These are phyloP conservation scores for Populus ilicifolia DNA, from an alignment of 345 rosid species.

Conservation along the genomic window DNA sequence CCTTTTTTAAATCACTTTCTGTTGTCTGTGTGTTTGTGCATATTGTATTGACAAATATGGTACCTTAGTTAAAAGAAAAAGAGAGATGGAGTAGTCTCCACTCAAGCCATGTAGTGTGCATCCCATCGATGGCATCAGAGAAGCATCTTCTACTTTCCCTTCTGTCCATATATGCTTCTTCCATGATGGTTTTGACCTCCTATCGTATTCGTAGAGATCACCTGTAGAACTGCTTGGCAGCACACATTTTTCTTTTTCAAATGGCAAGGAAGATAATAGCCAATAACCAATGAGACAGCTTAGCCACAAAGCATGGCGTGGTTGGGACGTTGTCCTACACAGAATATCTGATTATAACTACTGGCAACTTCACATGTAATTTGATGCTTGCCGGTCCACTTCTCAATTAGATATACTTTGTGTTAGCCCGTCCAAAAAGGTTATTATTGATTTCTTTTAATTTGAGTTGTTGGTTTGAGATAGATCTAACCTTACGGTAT, in stretches of 20 bases:
- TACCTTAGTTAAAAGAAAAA: conserved; percentile 70
- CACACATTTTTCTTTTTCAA: neutral
- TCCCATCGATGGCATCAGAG: conserved; percentile 40
- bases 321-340: neutral
- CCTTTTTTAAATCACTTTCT: neutral
- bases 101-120: conserved; percentile 36
- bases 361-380: neutral
- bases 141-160: conserved; percentile 32
- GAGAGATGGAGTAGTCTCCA: conserved; percentile 49
- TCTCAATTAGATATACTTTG: neutral
- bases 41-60: neutral
- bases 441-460: too few species aligned
- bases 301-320: neutral
- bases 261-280: neutral
- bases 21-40: neutral
- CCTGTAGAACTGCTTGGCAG: conserved; percentile 53
- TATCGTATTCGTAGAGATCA: conserved; percentile 58
- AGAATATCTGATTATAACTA: neutral
- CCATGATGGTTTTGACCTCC: conserved; percentile 66
- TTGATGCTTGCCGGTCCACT: neutral
- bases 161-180: conserved; percentile 58
- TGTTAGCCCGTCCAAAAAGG: neutral
- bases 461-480: conserved; percentile 2
- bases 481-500: conserved; percentile 47
- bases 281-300: neutral